A percentile compares a stretch with the other conserved stretches of the same genome.
phyloP scores from a whole-genome alignment of 2,329 filamentous ascomycete genomes.

The Fusarium verrucosum region DNA sequence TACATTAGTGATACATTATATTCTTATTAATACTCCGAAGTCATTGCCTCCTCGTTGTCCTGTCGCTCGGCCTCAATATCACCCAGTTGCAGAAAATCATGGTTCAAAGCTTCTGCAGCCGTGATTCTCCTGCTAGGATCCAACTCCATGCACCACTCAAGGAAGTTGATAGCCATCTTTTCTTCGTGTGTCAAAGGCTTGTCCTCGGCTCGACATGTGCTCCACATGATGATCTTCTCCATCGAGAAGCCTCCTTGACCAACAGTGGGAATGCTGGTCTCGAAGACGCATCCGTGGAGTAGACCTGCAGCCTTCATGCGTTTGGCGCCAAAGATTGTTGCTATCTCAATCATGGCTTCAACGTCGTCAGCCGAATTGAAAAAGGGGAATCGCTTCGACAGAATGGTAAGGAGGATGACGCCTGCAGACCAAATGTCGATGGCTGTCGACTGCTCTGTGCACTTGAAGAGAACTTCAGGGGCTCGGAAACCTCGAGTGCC shows the following conservation, averaged over 20 bases:
- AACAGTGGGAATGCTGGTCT: slow-evolving; percentile 92
- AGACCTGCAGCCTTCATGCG: slow-evolving; percentile 85
- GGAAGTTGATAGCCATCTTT: slow-evolving; percentile 75
- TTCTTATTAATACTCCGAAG: slow-evolving; percentile 12
- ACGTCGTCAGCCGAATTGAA: slow-evolving; percentile 99
- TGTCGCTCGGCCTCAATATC: slow-evolving; percentile 54
- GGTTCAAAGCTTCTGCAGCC: slow-evolving; percentile 75
- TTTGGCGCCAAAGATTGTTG: slow-evolving; percentile 88
- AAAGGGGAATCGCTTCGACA: slow-evolving; percentile 93
- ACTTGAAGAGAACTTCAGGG: slow-evolving; percentile 96
- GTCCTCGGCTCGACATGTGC: slow-evolving; percentile 76
- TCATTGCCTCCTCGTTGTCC: slow-evolving; percentile 41
- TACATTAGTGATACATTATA: slow-evolving; percentile 30
- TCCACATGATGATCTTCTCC: slow-evolving; percentile 96
- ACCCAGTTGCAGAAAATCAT: slow-evolving; percentile 68
- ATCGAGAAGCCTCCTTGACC: slow-evolving; percentile 85
- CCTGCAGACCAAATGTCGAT: slow-evolving; percentile 98
- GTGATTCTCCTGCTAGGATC: slow-evolving; percentile 79
- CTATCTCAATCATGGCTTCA: slow-evolving; percentile 96
- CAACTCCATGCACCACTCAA: slow-evolving; percentile 77
- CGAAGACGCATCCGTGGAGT: slow-evolving; percentile 89
- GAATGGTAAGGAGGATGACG: slow-evolving; percentile 94
- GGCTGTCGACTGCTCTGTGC: slow-evolving; percentile 90
- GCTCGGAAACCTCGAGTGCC: slow-evolving; percentile 96
- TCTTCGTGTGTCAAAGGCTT: slow-evolving; percentile 71